Evolutionary conservation across 805 yeast genomes (phyloP), one percentile per base, ranked within the genome.

Genomic region (Saccharomycopsis malanga): DNA sequence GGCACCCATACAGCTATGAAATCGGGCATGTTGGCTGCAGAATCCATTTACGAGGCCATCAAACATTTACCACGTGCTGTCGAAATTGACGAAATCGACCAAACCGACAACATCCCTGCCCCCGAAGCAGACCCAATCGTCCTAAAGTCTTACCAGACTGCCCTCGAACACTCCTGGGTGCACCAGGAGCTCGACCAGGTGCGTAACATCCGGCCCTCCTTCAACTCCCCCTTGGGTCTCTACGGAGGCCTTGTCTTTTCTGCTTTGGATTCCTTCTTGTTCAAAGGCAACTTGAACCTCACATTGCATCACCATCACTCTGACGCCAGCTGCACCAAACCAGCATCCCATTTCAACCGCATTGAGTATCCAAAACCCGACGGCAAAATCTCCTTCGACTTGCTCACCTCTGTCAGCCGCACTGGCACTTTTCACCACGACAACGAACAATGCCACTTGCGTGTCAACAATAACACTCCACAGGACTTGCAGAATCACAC

Each of bases 1-100:
- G 99, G 99, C 14, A 82, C 97, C 0, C 99, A 93, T 63, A 91
- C 96, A 1, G 98, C 99, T 1, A 87, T 93, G 79, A 93, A 93
- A 65, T 74, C 93, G 7, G 98, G 98, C 27, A 81, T 93, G 74
- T 65, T 93, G 24, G 98, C 98, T 2, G 98, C 98, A 2, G 97
- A 93, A 58, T 62, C 74, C 20, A 83, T 88, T 36, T 87, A 71
- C 58, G 69, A 71, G 41, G 73, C 68, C 6, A 66, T 83, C 43
- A 70, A 76, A 1, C 63, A 67, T 17, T 64, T 74, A 42, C 65
- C 64, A 34, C 25, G 53, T 1, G 47, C 41, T 37, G 68, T 67
- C n/a, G 63, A 67, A 22, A 71, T 69, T 42, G 70, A 67, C 27
- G 69, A 66, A 29, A 72, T 64, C 10, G 64, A 61, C 14, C 72